Conservation (phyloP, 805 yeast genomes). For the Yamadazyma insecticola region DNA sequence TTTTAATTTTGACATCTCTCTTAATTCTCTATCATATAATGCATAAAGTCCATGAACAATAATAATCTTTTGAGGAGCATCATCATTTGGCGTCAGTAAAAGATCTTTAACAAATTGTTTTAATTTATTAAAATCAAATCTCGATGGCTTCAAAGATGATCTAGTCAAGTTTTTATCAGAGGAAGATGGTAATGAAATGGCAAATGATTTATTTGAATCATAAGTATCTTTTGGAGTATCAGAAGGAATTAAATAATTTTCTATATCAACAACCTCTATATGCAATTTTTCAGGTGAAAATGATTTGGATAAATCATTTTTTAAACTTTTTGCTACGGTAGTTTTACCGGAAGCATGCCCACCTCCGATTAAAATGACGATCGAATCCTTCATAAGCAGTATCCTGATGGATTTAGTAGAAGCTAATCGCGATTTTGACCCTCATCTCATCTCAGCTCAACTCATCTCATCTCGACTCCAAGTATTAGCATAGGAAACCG, state of each 20-base stretch:
- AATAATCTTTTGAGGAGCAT: conserved; percentile 17
- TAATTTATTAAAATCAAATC: conserved; percentile 33
- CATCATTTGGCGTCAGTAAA: no score
- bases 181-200: conserved; percentile 22
- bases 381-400: no score
- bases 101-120: conserved; percentile 8
- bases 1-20: conserved; percentile 56
- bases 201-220: conserved; percentile 19
- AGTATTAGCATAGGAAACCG: no score
- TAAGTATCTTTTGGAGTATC: conserved; percentile 16
- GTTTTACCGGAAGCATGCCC: conserved; percentile 59
- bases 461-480: conserved; percentile 9
- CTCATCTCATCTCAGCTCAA: no score
- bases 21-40: conserved; percentile 54
- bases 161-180: conserved; percentile 11
- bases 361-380: conserved; percentile 52
- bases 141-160: conserved; percentile 32
- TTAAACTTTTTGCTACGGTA: conserved; percentile 34
- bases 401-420: no score
- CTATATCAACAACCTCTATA: conserved; percentile 42
- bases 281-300: conserved; percentile 10
- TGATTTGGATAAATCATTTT: conserved; percentile 18
- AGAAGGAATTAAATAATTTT: conserved; percentile 25
- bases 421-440: no score
- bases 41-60: conserved; percentile 80